Conservation (phyloP, 179 eudicot genomes). For the Nepenthes alata region DNA sequence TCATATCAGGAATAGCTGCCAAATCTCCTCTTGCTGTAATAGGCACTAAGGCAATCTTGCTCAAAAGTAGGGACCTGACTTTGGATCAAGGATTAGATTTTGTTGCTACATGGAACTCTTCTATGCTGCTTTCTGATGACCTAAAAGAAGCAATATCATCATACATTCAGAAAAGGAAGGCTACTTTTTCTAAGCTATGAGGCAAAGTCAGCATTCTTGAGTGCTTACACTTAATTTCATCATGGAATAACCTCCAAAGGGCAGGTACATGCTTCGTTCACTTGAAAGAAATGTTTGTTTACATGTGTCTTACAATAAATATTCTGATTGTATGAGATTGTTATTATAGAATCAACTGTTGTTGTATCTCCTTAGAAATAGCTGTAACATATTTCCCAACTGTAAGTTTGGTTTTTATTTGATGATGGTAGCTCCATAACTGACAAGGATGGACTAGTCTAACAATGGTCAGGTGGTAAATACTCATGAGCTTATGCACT, state of each 20-base stretch:
- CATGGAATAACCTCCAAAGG: neutral
- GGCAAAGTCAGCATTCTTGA: neutral
- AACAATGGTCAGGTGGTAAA: too few species aligned
- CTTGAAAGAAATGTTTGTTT: too few species aligned
- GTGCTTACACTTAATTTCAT: neutral
- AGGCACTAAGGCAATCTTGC: conserved; percentile 73
- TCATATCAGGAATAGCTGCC: conserved; percentile 52
- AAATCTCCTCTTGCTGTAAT: conserved; percentile 80
- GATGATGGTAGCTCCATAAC: too few species aligned
- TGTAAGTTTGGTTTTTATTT: too few species aligned
- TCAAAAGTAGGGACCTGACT: conserved; percentile 47
- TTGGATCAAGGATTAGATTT: conserved; percentile 81
- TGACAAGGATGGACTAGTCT: too few species aligned
- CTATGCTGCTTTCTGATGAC: conserved; percentile 63
- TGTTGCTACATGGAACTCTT: conserved; percentile 90
- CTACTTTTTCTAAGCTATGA: conserved; percentile 67
- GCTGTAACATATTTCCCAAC: too few species aligned
- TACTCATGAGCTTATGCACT: too few species aligned
- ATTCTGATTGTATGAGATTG: neutral
- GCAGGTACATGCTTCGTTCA: conserved; percentile 2
- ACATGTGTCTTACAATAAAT: neutral
- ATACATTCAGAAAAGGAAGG: conserved; percentile 48
- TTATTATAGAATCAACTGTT: too few species aligned
- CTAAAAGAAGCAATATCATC: conserved; percentile 51
- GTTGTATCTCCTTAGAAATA: too few species aligned